Evolutionary conservation across 2,329 filamentous ascomycete genomes (phyloP).

Genomic region (Biscogniauxia marginata): DNA sequence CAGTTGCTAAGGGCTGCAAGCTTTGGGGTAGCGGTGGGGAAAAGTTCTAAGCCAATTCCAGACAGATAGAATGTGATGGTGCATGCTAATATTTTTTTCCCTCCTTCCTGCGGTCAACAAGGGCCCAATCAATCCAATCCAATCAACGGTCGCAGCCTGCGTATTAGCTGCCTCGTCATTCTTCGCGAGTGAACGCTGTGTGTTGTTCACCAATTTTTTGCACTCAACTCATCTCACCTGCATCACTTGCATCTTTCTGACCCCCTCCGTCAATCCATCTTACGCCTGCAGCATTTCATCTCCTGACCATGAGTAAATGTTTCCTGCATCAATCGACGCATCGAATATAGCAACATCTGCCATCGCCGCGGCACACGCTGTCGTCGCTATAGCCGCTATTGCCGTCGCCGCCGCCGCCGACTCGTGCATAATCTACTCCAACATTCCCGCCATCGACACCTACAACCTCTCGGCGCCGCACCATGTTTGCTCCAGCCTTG

Average conservation of each 20-base stretch:
- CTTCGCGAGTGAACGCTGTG: slow-evolving; percentile 27
- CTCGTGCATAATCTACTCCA: slow-evolving; percentile 3
- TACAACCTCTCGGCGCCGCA: slow-evolving; percentile 17
- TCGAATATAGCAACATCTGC: slow-evolving; percentile 20
- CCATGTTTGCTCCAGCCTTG: slow-evolving; percentile 60
- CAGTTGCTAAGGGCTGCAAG: background rate
- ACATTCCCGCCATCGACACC: slow-evolving; percentile 12
- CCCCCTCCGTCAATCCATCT: slow-evolving; percentile 5
- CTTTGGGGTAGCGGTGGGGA: background rate
- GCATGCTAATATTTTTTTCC: slow-evolving; percentile 22
- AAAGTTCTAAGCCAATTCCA: background rate
- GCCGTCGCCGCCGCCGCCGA: slow-evolving; percentile 1
- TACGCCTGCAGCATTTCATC: slow-evolving; percentile 3
- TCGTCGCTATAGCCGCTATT: too few species aligned
- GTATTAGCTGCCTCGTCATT: slow-evolving; percentile 30
- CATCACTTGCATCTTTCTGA: slow-evolving; percentile 8
- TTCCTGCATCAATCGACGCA: slow-evolving; percentile 23
- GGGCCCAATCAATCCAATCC: slow-evolving; percentile 28
- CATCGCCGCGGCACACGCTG: slow-evolving; percentile 9
- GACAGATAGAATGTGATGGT: slow-evolving; percentile 7
- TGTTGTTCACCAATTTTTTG: slow-evolving; percentile 15
- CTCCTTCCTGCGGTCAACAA: slow-evolving; percentile 18
- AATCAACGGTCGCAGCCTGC: slow-evolving; percentile 16
- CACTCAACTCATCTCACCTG: slow-evolving; percentile 15
- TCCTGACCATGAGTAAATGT: slow-evolving; percentile 22